phyloP scores from a whole-genome alignment of 2,329 filamentous ascomycete species.

The Ascochyta clinopodiicola region DNA sequence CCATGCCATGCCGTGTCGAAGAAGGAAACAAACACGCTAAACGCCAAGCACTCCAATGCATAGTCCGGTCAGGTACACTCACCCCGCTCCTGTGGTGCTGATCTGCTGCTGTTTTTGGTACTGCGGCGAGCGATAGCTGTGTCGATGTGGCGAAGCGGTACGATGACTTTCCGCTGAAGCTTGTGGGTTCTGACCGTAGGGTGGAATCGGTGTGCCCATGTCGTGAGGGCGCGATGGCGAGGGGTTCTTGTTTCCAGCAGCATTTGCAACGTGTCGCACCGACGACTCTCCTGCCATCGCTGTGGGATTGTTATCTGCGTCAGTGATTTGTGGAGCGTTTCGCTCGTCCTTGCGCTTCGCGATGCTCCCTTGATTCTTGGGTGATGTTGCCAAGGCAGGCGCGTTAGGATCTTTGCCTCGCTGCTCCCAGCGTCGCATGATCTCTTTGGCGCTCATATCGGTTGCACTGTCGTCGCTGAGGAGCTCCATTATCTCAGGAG shows the following conservation, averaged over 20 bases:
- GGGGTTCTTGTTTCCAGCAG: conserved; percentile 34
- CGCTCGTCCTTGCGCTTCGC: conserved; percentile 60
- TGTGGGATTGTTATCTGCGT: conserved; percentile 87
- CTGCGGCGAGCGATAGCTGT: conserved; percentile 47
- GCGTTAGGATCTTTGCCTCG: conserved; percentile 70
- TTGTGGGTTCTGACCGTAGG: conserved; percentile 43
- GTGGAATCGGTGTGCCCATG: conserved; percentile 41
- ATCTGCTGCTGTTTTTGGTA: conserved; percentile 46
- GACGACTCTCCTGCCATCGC: conserved; percentile 84
- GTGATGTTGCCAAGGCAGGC: conserved; percentile 56
- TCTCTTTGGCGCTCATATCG: conserved; percentile 96
- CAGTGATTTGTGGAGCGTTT: conserved; percentile 64
- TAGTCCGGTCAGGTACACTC: conserved; percentile 10
- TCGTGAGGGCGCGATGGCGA: conserved; percentile 38
- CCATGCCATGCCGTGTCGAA: conserved; percentile 5
- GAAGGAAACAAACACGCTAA: conserved; percentile 12
- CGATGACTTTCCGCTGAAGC: conserved; percentile 45
- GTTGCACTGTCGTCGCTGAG: conserved; percentile 82
- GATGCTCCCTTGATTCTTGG: conserved; percentile 51
- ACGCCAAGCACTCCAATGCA: conserved; percentile 31
- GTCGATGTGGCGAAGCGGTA: conserved; percentile 46
- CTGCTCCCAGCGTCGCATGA: conserved; percentile 90
- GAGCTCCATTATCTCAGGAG: conserved; percentile 86
- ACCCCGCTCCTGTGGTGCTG: conserved; percentile 47
- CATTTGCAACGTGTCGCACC: conserved; percentile 71